phyloP scores from a whole-genome alignment of 2,329 filamentous ascomycete species.

The Arachnomyces sp. region DNA sequence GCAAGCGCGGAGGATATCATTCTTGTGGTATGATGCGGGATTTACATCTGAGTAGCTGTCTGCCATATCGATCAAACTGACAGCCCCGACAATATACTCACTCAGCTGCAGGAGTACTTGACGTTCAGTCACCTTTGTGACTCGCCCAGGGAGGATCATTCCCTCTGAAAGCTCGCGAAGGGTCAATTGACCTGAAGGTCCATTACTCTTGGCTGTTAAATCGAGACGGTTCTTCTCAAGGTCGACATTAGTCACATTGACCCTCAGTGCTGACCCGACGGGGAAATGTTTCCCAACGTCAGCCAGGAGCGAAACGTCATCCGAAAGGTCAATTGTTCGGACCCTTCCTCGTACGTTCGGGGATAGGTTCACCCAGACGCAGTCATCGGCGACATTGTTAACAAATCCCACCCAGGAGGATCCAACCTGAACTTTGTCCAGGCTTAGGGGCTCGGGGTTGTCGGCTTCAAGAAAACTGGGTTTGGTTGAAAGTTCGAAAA shows the following conservation, averaged over 20 bases:
- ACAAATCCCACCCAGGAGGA: constrained; percentile 73
- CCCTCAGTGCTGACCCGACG: constrained; percentile 76
- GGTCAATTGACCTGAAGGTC: constrained; percentile 49
- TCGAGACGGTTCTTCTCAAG: constrained; percentile 66
- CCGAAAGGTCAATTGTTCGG: constrained; percentile 71
- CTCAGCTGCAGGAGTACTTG: constrained; percentile 80
- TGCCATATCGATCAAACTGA: constrained; percentile 72
- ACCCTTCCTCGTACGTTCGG: constrained; percentile 81
- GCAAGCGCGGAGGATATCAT: constrained; percentile 81
- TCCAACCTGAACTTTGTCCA: constrained; percentile 65
- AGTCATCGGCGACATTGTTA: constrained; percentile 75
- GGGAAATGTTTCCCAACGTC: constrained; percentile 76
- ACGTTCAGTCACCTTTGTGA: constrained; percentile 78
- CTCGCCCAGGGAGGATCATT: constrained; percentile 70
- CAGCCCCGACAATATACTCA: constrained; percentile 66
- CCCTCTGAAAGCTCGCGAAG: constrained; percentile 67
- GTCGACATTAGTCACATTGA: constrained; percentile 69
- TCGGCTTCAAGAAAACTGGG: constrained; percentile 46
- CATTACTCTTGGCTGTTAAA: constrained; percentile 64
- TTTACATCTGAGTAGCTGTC: constrained; percentile 81
- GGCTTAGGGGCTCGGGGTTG: constrained; percentile 55
- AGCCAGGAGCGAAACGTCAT: constrained; percentile 71
- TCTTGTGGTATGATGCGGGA: constrained; percentile 66
- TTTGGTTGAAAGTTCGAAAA: constrained; percentile 82
- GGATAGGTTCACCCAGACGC: constrained; percentile 83